Evolutionary conservation across 2,329 filamentous ascomycete genomes (phyloP), one percentile per base, ranked within the genome.

Genomic region (Westerdykella aurantiaca): DNA sequence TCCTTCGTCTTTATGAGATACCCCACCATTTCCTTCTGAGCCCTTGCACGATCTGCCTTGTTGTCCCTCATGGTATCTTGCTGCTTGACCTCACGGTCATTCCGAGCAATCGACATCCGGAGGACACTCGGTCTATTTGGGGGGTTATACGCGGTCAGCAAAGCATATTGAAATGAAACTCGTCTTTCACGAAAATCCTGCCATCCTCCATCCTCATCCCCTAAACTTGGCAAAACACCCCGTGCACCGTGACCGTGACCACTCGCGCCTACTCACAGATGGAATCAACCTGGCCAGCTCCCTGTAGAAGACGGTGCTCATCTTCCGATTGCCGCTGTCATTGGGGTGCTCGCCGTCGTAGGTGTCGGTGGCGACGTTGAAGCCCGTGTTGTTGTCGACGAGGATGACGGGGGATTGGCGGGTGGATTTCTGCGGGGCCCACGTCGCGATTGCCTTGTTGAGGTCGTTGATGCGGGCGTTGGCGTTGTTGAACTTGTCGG

Each of bases 281-380:
- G 5, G 37, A 29, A 63, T 57, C 2, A 50, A 50, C 12, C 49
- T 49, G 34, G 43, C 48, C 5, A 60, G 50, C 11, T 53, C 46
- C 3, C 37, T 41, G 31, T 55, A 55, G 43, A 63, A 65, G 43
- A 56, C 57, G 31, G 41, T 45, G 2, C 57, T 57, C 48, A 67
- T 55, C 47, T 65, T 64, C 42, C 55, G 48, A 22, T 60, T 56
- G 11, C 64, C 64, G 2, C 38, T 38, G 18, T 50, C 49, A 37
- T 65, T 65, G 12, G 64, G 63, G 43, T 67, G 64, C 50, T 64
- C 59, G 38, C 63, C 64, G 29, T 67, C 64, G 10, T 42, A 46
- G 0, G 63, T 65, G 35, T 66, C 63, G 5, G 47, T 51, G n/a
- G 55, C 52, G 1, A 52, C 43, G 38, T 66, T 51, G 18, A 62